Conservation (phyloP, 768 basidiomycete genomes). For the Cyathus striatus region DNA sequence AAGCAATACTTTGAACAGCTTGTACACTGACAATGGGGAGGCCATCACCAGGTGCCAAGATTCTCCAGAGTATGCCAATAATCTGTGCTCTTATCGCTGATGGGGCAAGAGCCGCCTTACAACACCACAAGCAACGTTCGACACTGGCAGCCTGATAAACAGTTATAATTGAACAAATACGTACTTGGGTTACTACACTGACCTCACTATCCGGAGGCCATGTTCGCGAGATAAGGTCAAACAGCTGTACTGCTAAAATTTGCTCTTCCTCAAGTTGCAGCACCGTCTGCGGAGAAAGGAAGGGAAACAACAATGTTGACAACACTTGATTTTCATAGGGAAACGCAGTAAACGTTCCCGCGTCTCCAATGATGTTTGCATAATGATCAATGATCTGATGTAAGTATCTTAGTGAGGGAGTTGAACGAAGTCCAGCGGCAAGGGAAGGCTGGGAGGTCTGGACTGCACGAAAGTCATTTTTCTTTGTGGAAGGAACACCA, state of each 20-base stretch:
- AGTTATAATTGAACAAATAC: background rate
- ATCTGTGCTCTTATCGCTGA: slow-evolving; percentile 43
- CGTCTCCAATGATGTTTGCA: slow-evolving; percentile 25
- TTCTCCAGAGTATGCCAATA: slow-evolving; percentile 40
- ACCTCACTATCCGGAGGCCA: slow-evolving; percentile 62
- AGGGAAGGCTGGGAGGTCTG: slow-evolving; percentile 33
- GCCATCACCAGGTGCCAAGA: slow-evolving; percentile 38
- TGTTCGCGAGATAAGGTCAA: slow-evolving; percentile 50
- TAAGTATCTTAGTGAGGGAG: slow-evolving; percentile 35
- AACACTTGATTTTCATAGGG: slow-evolving; percentile 59
- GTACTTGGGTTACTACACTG: slow-evolving; percentile 10
- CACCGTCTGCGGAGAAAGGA: slow-evolving; percentile 32
- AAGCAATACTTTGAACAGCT: slow-evolving; percentile 46
- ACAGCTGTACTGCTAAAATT: slow-evolving; percentile 51
- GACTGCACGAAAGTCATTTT: slow-evolving; percentile 35
- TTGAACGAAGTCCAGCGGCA: slow-evolving; percentile 15
- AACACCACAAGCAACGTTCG: slow-evolving; percentile 69
- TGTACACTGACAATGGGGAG: slow-evolving; percentile 36
- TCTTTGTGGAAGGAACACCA: slow-evolving; percentile 15
- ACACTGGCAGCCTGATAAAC: slow-evolving; percentile 35
- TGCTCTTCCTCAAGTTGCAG: slow-evolving; percentile 44
- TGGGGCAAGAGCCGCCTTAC: slow-evolving; percentile 45
- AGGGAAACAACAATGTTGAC: slow-evolving; percentile 53
- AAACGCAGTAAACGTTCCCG: slow-evolving; percentile 25
- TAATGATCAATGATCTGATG: slow-evolving; percentile 43